Base-by-base conservation (phyloP, 1,284 basidiomycete species). In the Cryptococcus sp. region DNA sequence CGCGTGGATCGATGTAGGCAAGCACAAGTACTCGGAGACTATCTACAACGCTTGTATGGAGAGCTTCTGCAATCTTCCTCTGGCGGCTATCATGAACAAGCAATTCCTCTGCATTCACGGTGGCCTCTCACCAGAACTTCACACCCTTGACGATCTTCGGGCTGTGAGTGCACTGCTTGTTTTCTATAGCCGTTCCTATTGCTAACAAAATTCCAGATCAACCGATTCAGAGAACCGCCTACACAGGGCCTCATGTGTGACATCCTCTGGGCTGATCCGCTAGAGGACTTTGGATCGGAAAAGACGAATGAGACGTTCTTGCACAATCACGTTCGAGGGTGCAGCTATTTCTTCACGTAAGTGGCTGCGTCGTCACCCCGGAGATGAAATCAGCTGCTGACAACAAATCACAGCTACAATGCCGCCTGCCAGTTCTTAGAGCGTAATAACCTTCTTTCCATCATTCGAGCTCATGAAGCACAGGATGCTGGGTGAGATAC, bases 71-170 rank as follows among this genome's bases (percentile, higher is more conserved):
- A 85, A 89, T 3, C 82, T 96, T 2, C 93, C 93, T 1, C 84
- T 96, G 1, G 93, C 93, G 0, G 93, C 93, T 17, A 80, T 96
- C 74, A 94, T 96, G 91, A 96, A 96, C 83, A 95, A 95, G 79
- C 93, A 96, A 77, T 96, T 96, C 80, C 81, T 96, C 61, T 96
- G 93, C 78, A 93, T 96, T 59, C 93, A 96, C 68, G 93, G 93
- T 54, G 93, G 93, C 43, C 83, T 96, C 26, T 92, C 89, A 0
- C 93, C 93, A 0, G 93, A 96, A 72, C 80, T 96, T 40, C 87
- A 91, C 70, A 94, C 92, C 1, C 83, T 96, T 46, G 93, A 96
- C 65, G 93, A 96, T 77, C 84, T 96, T 55, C 86, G 90, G 46
- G 81, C 80, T 22, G 90, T 91, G 59, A 57, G 85, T 80, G 43